Base-by-base conservation (phyloP, 2,329 filamentous ascomycete genomes). In the Septoria linicola region DNA sequence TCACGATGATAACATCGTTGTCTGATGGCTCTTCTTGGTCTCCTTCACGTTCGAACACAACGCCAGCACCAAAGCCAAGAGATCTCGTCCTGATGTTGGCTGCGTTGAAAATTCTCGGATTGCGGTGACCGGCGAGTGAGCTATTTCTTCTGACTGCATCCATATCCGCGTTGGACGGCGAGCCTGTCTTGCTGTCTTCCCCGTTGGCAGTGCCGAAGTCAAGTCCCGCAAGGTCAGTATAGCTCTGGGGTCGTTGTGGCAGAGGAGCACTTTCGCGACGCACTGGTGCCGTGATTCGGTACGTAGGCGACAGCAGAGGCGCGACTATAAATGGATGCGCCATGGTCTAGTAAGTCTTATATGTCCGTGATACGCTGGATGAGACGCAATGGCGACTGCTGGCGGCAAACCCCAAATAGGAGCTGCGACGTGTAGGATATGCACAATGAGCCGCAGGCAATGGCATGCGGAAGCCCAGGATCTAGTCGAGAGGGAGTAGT, bases 1-100 rank as follows among this genome's bases (percentile, higher is more conserved):
- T 59, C 6, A 63, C 62, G 44, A 65, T 55, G 13, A 66, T 65
- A 31, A 66, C 50, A 34, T 64, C 63, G 45, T 64, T 55, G 23
- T 64, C 63, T 19, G 45, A 45, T 4, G 52, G 51, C 35, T 53
- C 45, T 1, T 49, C 37, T 13, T 41, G 32, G 23, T 19, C 20
- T 13, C 8, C 35, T 16, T 49, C 52, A 25, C 59, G 55, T 51
- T 61, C 59, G 40, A 59, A 57, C 32, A 59, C 49, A 4, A 61
- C 50, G n/a, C 54, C 52, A 16, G 57, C 43, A 20, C 55, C 53
- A 40, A 51, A 58, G 37, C 46, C 42, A 7, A 53, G 32, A 2
- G 49, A 54, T 44, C 51, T 14, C 2, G 51, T 54, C 41, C 51
- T 36, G 19, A 54, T 16, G 0, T 42, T 39, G 8, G 16, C 32